Evolutionary conservation across 2,329 filamentous ascomycete genomes (phyloP).

Genomic region (Venturia oleaginea): DNA sequence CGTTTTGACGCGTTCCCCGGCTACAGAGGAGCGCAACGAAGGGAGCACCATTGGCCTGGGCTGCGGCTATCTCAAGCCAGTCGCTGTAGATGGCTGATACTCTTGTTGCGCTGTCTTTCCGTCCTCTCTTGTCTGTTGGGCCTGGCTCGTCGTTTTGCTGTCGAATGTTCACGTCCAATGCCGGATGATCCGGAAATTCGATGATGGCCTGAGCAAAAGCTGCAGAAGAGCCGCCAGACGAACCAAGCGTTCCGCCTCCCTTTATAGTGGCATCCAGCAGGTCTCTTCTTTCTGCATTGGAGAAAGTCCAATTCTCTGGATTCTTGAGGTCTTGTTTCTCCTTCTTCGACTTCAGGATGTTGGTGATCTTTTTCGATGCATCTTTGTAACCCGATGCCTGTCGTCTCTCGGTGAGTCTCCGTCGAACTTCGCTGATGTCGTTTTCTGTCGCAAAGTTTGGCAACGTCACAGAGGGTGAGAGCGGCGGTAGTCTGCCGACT

Average conservation of each 20-base stretch:
- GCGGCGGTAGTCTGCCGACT: background rate
- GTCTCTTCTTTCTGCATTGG: background rate
- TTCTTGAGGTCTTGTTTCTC: constrained; percentile 7
- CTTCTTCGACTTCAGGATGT: constrained; percentile 2
- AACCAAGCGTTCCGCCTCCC: background rate
- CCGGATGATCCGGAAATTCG: background rate
- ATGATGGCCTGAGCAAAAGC: constrained; percentile 3
- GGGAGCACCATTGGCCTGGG: background rate
- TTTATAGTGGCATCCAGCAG: constrained; percentile 1
- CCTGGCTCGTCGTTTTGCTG: background rate
- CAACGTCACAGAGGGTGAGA: background rate
- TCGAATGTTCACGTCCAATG: constrained; percentile 8
- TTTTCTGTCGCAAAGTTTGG: constrained; percentile 1
- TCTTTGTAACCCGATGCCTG: background rate
- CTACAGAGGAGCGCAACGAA: constrained; percentile 8
- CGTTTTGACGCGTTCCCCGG: background rate
- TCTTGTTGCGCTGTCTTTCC: background rate
- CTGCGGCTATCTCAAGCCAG: background rate
- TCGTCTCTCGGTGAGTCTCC: background rate
- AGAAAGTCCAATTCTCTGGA: background rate
- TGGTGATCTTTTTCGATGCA: constrained; percentile 2
- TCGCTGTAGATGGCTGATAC: background rate
- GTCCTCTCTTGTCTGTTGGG: background rate
- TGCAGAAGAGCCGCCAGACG: background rate
- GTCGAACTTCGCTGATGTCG: background rate